Evolutionary conservation across 2,329 filamentous ascomycete species (phyloP), one percentile per base, ranked within the genome.

Genomic region (Chaetothyriales sp.): DNA sequence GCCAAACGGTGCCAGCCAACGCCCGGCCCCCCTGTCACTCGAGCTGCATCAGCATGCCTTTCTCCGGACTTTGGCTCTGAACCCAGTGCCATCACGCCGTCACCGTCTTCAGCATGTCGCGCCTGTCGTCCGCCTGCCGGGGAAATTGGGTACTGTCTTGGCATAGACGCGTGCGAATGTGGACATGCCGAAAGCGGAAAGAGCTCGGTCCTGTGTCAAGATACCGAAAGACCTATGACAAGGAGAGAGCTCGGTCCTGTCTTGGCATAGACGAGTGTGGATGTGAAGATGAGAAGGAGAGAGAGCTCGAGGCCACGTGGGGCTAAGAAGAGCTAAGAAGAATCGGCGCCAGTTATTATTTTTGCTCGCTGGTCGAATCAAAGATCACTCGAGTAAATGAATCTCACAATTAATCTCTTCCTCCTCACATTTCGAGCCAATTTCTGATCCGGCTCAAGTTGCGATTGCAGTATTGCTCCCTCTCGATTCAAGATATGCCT

Each of bases 401-500:
- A 15, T 40, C 33, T 40, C 33, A 40, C 33, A 40, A 40, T 15
- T 15, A 25, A 40, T 40, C 4, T 40, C 33, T 40, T 40, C 10
- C 15, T 15, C 33, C 33, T 4, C 33, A 40, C 33, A 15, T 9
- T 9, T 33, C 29, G 29, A 25, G 22, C 22, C 22, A 33, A 33
- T 33, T 9, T 33, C 7, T 33, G 29, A 33, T 13, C 8, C 7
- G 5, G 33, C 33, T 40, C 33, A 40, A 40, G 33, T 13, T 2
- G 33, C 33, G 15, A 40, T 40, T 40, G 33, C 22, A 25, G 22
- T 25, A 3, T 25, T 25, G 22, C 3, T 6, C 6, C 3, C 53
- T 46, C 64, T 54, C 20, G 58, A 60, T 54, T 71, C 66, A 33
- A 95, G 72, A 63, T 98, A 98, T 47, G 81, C 78, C 75, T 87